Percentiles rank a stretch among this genome's conserved stretches.
Conservation (phyloP, 2,329 filamentous ascomycete genomes). For the Colletotrichum liaoningense region DNA sequence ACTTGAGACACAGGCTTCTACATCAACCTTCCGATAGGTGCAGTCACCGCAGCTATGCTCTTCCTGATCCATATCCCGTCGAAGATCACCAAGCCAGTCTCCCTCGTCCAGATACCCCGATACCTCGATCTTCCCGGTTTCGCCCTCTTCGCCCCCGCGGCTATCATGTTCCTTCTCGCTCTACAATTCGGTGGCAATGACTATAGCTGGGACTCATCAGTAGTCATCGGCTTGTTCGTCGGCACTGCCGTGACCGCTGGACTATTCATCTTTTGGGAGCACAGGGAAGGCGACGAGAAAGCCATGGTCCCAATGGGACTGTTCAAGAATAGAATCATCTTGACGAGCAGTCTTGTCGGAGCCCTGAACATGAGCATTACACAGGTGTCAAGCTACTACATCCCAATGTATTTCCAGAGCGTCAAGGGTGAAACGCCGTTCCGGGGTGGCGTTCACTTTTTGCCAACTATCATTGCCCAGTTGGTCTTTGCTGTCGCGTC, state of each 20-base stretch:
- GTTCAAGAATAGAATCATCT: conserved; percentile 55
- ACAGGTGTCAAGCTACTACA: conserved; percentile 58
- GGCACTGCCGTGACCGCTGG: conserved; percentile 46
- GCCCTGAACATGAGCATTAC: conserved; percentile 56
- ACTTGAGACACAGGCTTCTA: conserved; percentile 50
- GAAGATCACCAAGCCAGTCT: conserved; percentile 44
- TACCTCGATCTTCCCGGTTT: conserved; percentile 57
- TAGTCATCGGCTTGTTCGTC: conserved; percentile 54
- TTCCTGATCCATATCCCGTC: conserved; percentile 50
- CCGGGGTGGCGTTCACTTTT: conserved; percentile 50
- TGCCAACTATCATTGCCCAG: conserved; percentile 53
- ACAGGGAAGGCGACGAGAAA: conserved; percentile 50
- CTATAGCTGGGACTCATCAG: conserved; percentile 52
- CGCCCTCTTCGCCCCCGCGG: conserved; percentile 52
- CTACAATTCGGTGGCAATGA: conserved; percentile 55
- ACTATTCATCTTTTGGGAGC: conserved; percentile 55
- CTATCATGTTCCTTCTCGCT: conserved; percentile 56
- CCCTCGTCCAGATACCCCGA: conserved; percentile 42
- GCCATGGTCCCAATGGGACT: conserved; percentile 63
- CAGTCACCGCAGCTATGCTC: conserved; percentile 46
- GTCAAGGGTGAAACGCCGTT: conserved; percentile 53
- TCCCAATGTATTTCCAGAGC: conserved; percentile 65
- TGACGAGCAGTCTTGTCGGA: conserved; percentile 52
- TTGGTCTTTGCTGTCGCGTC: conserved; percentile 49
- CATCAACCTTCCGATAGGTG: conserved; percentile 59